These are phyloP conservation scores for Cicer yamashitae DNA, from an alignment of 306 rosid species.

Conservation along the genomic window DNA sequence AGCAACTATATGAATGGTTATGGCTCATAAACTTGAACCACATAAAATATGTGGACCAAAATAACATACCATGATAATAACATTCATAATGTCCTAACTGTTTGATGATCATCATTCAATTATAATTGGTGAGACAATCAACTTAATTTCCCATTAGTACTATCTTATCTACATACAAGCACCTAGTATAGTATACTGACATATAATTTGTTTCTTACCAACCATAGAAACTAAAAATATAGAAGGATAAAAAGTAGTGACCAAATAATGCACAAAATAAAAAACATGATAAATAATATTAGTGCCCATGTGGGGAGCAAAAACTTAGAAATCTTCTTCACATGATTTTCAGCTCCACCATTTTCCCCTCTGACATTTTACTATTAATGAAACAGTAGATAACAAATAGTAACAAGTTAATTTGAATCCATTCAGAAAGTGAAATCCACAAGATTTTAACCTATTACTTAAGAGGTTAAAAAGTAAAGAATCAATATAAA, in stretches of 20 bases:
- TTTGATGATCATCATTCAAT: slow-evolving; percentile 44
- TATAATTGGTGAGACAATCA: slow-evolving; percentile 45
- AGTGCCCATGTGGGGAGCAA: slow-evolving; percentile 54
- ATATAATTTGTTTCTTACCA: slow-evolving; percentile 43
- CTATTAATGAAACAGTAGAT: slow-evolving; percentile 40
- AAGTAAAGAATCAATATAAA: slow-evolving; percentile 30
- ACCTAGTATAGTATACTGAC: slow-evolving; percentile 38
- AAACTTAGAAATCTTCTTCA: slow-evolving; percentile 43
- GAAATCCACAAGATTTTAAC: slow-evolving; percentile 47
- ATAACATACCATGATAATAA: slow-evolving; percentile 44
- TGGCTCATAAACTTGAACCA: slow-evolving; percentile 52
- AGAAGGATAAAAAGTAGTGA: slow-evolving; percentile 42
- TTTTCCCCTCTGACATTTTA: slow-evolving; percentile 43
- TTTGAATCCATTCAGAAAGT: slow-evolving; percentile 44
- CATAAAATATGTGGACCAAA: slow-evolving; percentile 71
- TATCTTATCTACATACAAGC: slow-evolving; percentile 31
- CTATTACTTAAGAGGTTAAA: slow-evolving; percentile 42
- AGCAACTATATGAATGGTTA: slow-evolving; percentile 54
- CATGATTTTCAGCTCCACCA: slow-evolving; percentile 52
- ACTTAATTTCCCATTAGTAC: slow-evolving; percentile 35
- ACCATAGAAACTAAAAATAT: slow-evolving; percentile 35
- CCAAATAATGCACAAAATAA: slow-evolving; percentile 46
- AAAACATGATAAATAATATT: slow-evolving; percentile 41
- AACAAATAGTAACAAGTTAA: slow-evolving; percentile 43
- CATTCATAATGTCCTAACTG: slow-evolving; percentile 48